Evolutionary conservation across 164 flowering plant species (phyloP), one percentile per base, ranked within the genome.

Genomic region (Piper betle): DNA sequence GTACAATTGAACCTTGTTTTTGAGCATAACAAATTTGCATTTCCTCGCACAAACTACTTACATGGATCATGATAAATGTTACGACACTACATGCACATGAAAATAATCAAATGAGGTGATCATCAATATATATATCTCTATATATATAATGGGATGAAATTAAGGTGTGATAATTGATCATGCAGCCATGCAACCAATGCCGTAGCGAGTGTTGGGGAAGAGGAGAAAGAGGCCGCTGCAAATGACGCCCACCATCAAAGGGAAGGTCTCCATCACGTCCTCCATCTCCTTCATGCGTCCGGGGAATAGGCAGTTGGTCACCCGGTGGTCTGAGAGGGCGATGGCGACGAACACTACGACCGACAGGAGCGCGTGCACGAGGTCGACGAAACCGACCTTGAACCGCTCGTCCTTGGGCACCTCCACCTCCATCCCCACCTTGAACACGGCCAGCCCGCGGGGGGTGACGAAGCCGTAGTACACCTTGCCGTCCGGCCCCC

Each of bases 401-500:
- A 57, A 93, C 68, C 72, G 70, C 4, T 84, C 97, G 4, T 90
- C 95, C 38, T 71, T 78, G 0, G 96, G 96, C 4, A 80, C 74
- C 37, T 78, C 81, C 11, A 88, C 82, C 0, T 66, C 78, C 1
- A 81, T 68, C 0, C 84, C 91, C 0, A 86, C 58, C 74, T 81
- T 88, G 75, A 90, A 90, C 40, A 90, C 83, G 0, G 91, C 78
- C 69, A 93, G 60, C 5, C 96, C 99, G 2, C 37, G 66, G 0
- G 88, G 82, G 0, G 96, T 93, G 18, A 93, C 98, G 56, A 93
- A 80, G 6, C 99, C 99, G 66, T 84, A 85, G 65, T 86, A 90
- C 1, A 90, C 77, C 61, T 76, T 81, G n/a, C 82, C 99, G 43
- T 90, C 96, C 0, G 84, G 81, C n/a, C 77, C 85, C 0, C 69